Evolutionary conservation across 106 monocot species (phyloP).

Genomic region (Apostasia ramifera): DNA sequence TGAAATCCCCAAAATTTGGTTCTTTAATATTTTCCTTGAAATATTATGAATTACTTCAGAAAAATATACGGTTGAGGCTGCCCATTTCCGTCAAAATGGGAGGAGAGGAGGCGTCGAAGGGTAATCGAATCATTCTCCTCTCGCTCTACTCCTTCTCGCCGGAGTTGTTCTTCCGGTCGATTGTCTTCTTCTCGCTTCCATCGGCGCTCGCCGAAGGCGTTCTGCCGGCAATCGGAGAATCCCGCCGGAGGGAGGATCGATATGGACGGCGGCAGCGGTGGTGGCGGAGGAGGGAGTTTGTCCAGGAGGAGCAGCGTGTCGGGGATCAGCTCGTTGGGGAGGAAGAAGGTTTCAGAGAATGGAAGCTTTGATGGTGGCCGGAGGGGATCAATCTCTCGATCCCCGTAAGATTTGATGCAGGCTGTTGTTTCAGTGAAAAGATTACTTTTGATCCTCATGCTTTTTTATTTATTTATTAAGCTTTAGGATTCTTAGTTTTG

Average conservation of each 20-base stretch:
- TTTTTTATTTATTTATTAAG: neutral
- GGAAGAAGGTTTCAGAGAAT: constrained; percentile 8
- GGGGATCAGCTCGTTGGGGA: neutral
- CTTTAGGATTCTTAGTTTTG: too few species aligned
- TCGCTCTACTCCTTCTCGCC: too few species aligned
- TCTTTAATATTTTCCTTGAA: too few species aligned
- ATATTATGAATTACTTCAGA: too few species aligned
- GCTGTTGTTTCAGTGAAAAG: neutral
- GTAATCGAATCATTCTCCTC: too few species aligned
- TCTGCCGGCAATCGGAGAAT: neutral
- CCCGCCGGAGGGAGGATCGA: neutral
- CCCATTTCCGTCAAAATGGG: too few species aligned
- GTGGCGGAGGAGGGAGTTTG: neutral
- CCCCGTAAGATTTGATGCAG: neutral
- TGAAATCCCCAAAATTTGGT: too few species aligned
- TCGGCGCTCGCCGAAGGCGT: neutral
- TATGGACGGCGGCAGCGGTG: constrained; percentile 1
- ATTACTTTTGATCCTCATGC: neutral
- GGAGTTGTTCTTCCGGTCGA: too few species aligned
- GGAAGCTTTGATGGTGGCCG: neutral
- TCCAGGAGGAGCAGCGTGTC: constrained; percentile 17
- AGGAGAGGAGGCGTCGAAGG: too few species aligned
- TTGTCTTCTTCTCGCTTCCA: neutral
- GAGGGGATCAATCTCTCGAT: neutral
- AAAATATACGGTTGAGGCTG: too few species aligned